Evolutionary conservation across 192 early-diverging fungal genomes (phyloP), one percentile per base, ranked within the genome.

Genomic region (Chytriomyces hyalinus): DNA sequence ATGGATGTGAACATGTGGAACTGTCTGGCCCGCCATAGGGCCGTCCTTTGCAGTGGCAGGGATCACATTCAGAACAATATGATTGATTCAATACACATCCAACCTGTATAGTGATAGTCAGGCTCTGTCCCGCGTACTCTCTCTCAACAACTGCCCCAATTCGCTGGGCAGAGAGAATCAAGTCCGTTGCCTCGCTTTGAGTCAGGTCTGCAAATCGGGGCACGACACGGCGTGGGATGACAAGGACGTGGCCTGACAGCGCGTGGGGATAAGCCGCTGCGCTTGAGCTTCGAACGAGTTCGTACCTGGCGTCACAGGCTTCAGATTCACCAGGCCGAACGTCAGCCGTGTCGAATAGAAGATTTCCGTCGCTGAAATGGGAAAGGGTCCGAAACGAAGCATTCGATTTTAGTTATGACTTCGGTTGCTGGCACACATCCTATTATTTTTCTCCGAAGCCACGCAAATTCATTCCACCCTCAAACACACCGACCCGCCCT

Each of bases 251-350:
- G 26, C 70, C 69, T 22, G 45, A 65, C 53, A 62, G 28, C 84
- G 92, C 91, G 36, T 36, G 36, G 36, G 36, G 36, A 36, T 36
- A 36, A 36, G 36, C 36, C 4, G 36, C 36, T 36, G 36, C 3
- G 36, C 36, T 36, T 36, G 2, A 36, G 36, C 36, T 0, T 36
- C 36, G 36, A 36, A 36, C 36, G 36, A 36, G 36, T 36, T 36
- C 4, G 36, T 36, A 36, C 36, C 36, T 36, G 53, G 92, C 93
- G 0, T 90, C 87, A 57, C 95, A 90, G 15, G 97, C 96, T 80
- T 97, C 97, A n/a, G 95, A 87, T 79, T 97, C 97, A 97, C 96
- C 10, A 98, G 79, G 0, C 92, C 96, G 46, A 92, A 87, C 28
- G 86, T 86, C n/a, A 91, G 82, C 65, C 87, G 83, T 7, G 94